phyloP scores from a whole-genome alignment of 2,329 filamentous ascomycete genomes.

The Apiospora koreana region DNA sequence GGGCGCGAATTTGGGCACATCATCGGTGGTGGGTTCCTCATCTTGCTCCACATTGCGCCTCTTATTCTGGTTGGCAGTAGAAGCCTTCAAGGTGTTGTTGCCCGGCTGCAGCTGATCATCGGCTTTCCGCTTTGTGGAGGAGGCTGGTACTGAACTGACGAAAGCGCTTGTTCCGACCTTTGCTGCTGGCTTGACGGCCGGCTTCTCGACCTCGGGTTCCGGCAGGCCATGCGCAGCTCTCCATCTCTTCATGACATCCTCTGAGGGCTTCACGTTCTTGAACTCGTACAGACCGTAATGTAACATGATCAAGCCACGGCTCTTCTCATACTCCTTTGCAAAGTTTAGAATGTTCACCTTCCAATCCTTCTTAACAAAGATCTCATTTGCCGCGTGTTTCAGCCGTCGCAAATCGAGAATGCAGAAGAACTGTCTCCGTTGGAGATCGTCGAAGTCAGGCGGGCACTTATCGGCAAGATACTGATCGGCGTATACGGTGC shows the following conservation, averaged over 20 bases:
- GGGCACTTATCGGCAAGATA: conserved; percentile 59
- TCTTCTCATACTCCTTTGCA: conserved; percentile 66
- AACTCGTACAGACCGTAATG: conserved; percentile 65
- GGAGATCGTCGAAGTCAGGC: conserved; percentile 57
- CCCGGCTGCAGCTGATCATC: conserved; percentile 48
- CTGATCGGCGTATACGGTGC: conserved; percentile 62
- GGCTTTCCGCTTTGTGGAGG: conserved; percentile 55
- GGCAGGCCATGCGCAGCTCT: conserved; percentile 57
- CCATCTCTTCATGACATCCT: conserved; percentile 60
- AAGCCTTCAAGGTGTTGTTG: conserved; percentile 36
- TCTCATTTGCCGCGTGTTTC: conserved; percentile 63
- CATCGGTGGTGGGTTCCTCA: conserved; percentile 37
- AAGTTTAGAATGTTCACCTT: conserved; percentile 64
- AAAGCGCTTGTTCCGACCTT: conserved; percentile 31
- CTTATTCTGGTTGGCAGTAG: conserved; percentile 46
- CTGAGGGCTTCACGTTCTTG: conserved; percentile 61
- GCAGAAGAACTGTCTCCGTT: conserved; percentile 64
- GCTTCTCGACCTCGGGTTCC: conserved; percentile 46
- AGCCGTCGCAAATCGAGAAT: conserved; percentile 62
- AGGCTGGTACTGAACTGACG: conserved; percentile 33
- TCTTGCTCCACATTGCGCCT: conserved; percentile 41
- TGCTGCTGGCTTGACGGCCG: conserved; percentile 27
- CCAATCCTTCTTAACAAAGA: conserved; percentile 63
- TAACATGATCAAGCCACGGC: conserved; percentile 60
- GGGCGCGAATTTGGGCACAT: conserved; percentile 34